phyloP scores from a whole-genome alignment of 176 grass and related monocot genomes.

The Pontederia paniculata region DNA sequence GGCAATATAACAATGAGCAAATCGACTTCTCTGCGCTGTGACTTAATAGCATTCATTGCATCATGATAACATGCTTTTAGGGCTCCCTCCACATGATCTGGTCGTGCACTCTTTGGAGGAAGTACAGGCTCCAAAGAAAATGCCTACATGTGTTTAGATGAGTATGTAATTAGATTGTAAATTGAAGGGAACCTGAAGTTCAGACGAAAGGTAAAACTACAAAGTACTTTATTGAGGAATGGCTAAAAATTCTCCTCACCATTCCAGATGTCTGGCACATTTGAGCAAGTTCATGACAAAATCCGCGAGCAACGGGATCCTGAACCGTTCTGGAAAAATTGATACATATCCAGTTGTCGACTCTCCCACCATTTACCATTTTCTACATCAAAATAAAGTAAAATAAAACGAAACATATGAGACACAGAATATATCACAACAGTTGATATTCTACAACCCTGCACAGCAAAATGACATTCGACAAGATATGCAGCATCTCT shows the following conservation, averaged over 20 bases:
- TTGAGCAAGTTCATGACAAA: conserved; percentile 12
- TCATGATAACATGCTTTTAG: conserved; percentile 1
- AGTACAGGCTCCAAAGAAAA: conserved; percentile 3
- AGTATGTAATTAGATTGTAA: too few species aligned
- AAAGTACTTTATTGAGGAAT: background rate
- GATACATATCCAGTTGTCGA: conserved; percentile 11
- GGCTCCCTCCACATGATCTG: conserved; percentile 3
- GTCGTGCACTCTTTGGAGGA: conserved; percentile 2
- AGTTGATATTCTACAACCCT: too few species aligned
- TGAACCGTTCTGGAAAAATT: conserved; percentile 14
- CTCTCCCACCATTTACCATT: conserved; percentile 23
- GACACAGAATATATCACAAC: background rate
- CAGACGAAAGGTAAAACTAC: background rate
- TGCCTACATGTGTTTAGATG: conserved; percentile 1
- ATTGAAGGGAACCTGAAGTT: background rate
- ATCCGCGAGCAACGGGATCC: background rate
- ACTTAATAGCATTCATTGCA: conserved; percentile 4
- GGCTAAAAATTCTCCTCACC: background rate
- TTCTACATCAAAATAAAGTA: conserved; percentile 2
- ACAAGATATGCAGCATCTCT: too few species aligned
- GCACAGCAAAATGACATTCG: too few species aligned
- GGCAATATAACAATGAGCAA: conserved; percentile 21
- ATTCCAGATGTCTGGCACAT: conserved; percentile 17
- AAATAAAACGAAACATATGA: background rate
- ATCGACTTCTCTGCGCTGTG: background rate